Percentiles rank a stretch among this genome's conserved stretches.
phyloP scores from a whole-genome alignment of 2,329 filamentous ascomycete species.

The Ophiostoma sp. region DNA sequence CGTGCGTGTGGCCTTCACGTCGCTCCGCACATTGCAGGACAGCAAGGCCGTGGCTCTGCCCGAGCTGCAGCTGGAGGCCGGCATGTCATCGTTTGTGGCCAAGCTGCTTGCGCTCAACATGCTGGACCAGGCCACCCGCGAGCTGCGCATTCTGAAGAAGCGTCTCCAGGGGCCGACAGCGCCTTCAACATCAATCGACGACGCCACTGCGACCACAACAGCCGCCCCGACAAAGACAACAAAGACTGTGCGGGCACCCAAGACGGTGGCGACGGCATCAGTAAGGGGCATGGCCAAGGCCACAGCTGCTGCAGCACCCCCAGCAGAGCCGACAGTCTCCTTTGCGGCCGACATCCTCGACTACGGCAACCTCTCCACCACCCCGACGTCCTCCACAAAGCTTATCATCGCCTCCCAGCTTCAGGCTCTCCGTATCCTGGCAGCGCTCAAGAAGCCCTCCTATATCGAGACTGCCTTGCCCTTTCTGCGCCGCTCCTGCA shows the following conservation, averaged over 20 bases:
- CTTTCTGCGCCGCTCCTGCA: conserved; percentile 48
- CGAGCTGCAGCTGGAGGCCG: conserved; percentile 64
- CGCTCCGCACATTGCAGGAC: conserved; percentile 55
- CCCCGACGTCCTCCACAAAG: conserved; percentile 42
- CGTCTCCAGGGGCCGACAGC: conserved; percentile 46
- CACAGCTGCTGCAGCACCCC: conserved; percentile 25
- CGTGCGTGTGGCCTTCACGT: conserved; percentile 60
- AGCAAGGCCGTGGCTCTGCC: conserved; percentile 51
- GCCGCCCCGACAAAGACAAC: conserved; percentile 30
- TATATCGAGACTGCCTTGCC: conserved; percentile 54
- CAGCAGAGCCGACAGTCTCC: conserved; percentile 30
- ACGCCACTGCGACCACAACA: conserved; percentile 17
- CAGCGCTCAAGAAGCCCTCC: conserved; percentile 53
- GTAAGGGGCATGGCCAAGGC: conserved; percentile 30
- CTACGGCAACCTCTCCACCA: conserved; percentile 44
- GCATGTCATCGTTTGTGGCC: conserved; percentile 63
- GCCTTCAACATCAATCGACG: conserved; percentile 16
- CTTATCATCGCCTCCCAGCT: conserved; percentile 61
- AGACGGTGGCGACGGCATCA: conserved; percentile 32
- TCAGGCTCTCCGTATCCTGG: conserved; percentile 59
- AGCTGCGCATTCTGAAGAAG: conserved; percentile 61
- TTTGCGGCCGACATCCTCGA: conserved; percentile 49
- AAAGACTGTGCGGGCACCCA: conserved; percentile 29
- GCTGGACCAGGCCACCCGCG: conserved; percentile 63
- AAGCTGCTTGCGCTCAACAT: conserved; percentile 61